Evolutionary conservation across 345 rosid genomes (phyloP), one percentile per base, ranked within the genome.

Genomic region (Garcia nutans): DNA sequence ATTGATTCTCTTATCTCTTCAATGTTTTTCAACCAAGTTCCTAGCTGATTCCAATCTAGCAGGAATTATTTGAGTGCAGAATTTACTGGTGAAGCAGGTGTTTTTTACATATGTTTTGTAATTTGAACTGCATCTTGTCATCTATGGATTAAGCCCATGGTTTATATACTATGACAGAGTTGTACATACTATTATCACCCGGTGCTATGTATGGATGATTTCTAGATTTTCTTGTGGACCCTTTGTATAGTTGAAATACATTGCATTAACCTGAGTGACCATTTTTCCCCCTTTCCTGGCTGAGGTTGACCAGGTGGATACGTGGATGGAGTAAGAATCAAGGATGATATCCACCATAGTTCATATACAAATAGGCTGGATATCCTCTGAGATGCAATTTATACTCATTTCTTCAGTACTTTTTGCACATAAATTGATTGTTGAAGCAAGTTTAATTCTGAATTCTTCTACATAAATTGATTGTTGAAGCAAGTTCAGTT

Each of bases 381-480:
- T 26, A 31, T 49, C 12, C 23, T 56, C 12, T 70, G 44, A 73
- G 55, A 72, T 72, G 19, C 70, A 64, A 50, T 8, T 4, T 71
- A 15, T 63, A 68, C 23, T 63, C 23, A 24, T 57, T 31, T 55
- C 24, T 50, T n/a, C n/a, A 69, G 59, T n/a, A 15, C 11, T 70
- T 66, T n/a, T 66, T 66, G 55, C 15, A 59, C 13, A 3, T 28
- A 2, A 63, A 62, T 31, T 71, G 24, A 20, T 49, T 63, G 19
- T 55, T 42, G 26, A 22, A 76, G 49, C 55, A 55, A 66, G 57
- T 26, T 37, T 68, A 24, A 73, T 68, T 75, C 68, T 49, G 66
- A 73, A 74, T 71, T 28, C 19, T 41, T 67, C 15, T 59, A 59
- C 13, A 3, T 28, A 2, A 63, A 62, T 31, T 71, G 24, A 20